Evolutionary conservation across 805 yeast genomes (phyloP).

Genomic region (Cyberlindnera sargentensis): DNA sequence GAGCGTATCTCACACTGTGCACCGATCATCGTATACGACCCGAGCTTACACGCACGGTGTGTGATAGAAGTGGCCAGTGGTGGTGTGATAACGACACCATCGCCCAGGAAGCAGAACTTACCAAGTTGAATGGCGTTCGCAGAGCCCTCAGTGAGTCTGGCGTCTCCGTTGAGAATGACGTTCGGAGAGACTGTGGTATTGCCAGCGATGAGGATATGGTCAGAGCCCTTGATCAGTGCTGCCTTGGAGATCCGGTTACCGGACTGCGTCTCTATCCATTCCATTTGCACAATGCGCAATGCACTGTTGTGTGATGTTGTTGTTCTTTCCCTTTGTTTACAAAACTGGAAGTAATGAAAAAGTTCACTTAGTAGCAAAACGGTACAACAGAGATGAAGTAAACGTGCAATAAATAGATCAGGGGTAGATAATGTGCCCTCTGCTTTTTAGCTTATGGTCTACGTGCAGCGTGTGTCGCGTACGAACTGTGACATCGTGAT

Average conservation of each 20-base stretch:
- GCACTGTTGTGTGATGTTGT: no score
- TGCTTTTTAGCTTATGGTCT: no score
- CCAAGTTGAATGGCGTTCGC: constrained; percentile 36
- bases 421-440: no score
- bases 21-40: constrained; percentile 41
- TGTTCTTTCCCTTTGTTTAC: no score
- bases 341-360: no score
- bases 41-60: constrained; percentile 32
- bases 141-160: constrained; percentile 26
- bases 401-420: no score
- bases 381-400: no score
- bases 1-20: constrained; percentile 26
- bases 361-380: no score
- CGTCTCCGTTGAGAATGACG: constrained; percentile 21
- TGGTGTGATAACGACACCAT: constrained; percentile 26
- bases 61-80: constrained; percentile 13
- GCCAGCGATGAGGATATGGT: constrained; percentile 39
- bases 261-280: constrained; percentile 41
- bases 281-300: background rate
- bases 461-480: no score
- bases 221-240: constrained; percentile 37
- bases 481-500: no score
- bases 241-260: constrained; percentile 43
- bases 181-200: constrained; percentile 33
- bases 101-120: constrained; percentile 35